Percentiles rank a stretch among this genome's conserved stretches.
Evolutionary conservation across 23 red algal species (phyloP).

Genomic region (Gracilaria gracilis): DNA sequence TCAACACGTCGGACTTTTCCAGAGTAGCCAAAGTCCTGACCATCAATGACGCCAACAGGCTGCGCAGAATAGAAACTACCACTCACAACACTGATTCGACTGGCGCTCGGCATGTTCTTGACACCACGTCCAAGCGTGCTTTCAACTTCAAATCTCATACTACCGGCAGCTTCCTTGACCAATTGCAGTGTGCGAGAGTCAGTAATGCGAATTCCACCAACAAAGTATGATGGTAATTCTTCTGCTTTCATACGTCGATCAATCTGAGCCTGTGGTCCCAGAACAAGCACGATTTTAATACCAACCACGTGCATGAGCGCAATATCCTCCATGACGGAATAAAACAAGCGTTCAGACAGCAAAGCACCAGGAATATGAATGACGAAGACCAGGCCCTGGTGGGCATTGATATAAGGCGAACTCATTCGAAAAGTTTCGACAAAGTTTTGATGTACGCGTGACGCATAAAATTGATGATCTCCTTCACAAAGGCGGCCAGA

Average conservation of each 20-base stretch:
- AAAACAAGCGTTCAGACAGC: slow-evolving; percentile 74
- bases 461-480: slow-evolving; percentile 47
- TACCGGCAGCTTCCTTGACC: slow-evolving; percentile 81
- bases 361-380: slow-evolving; percentile 96
- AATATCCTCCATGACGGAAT: slow-evolving; percentile 91
- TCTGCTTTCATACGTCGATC: slow-evolving; percentile 62
- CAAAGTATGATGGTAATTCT: slow-evolving; percentile 47
- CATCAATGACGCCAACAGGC: slow-evolving; percentile 92
- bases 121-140: slow-evolving; percentile 78
- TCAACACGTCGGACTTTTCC: slow-evolving; percentile 91
- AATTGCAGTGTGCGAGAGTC: slow-evolving; percentile 64
- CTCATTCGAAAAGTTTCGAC: slow-evolving; percentile 89
- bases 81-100: slow-evolving; percentile 75
- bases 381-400: slow-evolving; percentile 89
- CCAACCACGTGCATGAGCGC: slow-evolving; percentile 91
- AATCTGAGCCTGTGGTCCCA: slow-evolving; percentile 82
- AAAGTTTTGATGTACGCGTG: slow-evolving; percentile 70
- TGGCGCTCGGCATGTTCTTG: slow-evolving; percentile 75
- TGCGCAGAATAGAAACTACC: slow-evolving; percentile 97
- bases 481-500: slow-evolving; percentile 25
- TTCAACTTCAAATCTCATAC: slow-evolving; percentile 92
- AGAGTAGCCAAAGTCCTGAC: slow-evolving; percentile 92
- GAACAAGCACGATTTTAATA: slow-evolving; percentile 91
- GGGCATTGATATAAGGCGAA: slow-evolving; percentile 88
- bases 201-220: slow-evolving; percentile 78